Evolutionary conservation across 345 rosid genomes (phyloP).

Genomic region (Iberis pinnata): DNA sequence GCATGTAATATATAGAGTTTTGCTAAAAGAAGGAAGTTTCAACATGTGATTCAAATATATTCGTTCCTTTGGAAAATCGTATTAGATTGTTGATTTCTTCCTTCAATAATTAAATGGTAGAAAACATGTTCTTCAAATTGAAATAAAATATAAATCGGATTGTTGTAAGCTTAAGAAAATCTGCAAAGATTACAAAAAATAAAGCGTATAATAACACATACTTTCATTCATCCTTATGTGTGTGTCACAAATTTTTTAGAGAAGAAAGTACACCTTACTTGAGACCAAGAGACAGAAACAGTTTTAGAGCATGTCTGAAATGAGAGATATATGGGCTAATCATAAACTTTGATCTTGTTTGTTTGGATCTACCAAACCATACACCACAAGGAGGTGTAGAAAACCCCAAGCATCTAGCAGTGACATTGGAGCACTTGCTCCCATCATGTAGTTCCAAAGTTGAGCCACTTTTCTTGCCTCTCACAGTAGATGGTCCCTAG

Average conservation of each 20-base stretch:
- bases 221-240: too few relatives aligned
- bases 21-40: slow-evolving; percentile 7
- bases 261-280: slow-evolving; percentile 17
- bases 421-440: background rate
- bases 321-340: slow-evolving; percentile 11
- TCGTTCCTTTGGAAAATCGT: slow-evolving; percentile 10
- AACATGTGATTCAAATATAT: slow-evolving; percentile 18
- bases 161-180: slow-evolving; percentile 4
- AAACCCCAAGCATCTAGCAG: slow-evolving; percentile 19
- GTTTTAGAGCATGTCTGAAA: slow-evolving; percentile 25
- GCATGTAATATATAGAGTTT: background rate
- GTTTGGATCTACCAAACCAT: slow-evolving; percentile 3
- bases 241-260: background rate
- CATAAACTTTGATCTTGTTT: background rate
- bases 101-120: slow-evolving; percentile 11
- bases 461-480: slow-evolving; percentile 19
- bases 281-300: slow-evolving; percentile 24
- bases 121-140: slow-evolving; percentile 7
- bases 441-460: slow-evolving; percentile 18
- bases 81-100: slow-evolving; percentile 14
- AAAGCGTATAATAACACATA: too few relatives aligned
- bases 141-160: slow-evolving; percentile 16
- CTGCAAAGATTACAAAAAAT: slow-evolving; percentile 17
- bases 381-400: slow-evolving; percentile 25
- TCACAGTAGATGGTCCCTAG: slow-evolving; percentile 1